Conservation (phyloP, 2,329 filamentous ascomycete species). For the Colletotrichum phormii region DNA sequence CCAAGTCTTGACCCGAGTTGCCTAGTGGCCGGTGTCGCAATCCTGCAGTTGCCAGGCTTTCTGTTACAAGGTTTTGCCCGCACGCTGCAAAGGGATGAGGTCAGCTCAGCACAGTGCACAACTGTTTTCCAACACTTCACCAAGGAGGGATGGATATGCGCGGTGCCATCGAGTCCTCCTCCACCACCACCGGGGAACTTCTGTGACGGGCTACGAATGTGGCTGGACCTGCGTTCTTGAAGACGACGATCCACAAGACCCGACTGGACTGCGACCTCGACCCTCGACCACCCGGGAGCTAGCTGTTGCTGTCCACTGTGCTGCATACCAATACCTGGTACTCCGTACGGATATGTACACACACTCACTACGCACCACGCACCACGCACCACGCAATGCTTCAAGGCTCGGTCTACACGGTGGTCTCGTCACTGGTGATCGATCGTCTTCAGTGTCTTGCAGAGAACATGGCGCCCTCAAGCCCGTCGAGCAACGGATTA, state of each 20-base stretch:
- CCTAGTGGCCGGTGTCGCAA: slow-evolving; percentile 31
- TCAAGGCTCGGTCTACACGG: not conserved
- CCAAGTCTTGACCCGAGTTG: not conserved
- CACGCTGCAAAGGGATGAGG: not conserved
- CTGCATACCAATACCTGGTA: not conserved
- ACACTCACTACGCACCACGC: not conserved
- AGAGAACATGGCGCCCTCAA: not conserved
- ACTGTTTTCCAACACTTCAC: too few relatives aligned
- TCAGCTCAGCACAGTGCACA: not conserved
- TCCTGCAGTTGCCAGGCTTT: not conserved
- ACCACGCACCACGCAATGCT: not conserved
- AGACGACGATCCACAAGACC: slow-evolving; percentile 4
- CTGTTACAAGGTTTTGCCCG: not conserved
- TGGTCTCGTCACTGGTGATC: not conserved
- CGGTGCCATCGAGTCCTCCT: not conserved
- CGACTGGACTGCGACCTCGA: not conserved
- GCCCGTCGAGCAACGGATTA: slow-evolving; percentile 16
- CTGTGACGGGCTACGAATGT: not conserved
- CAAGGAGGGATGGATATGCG: too few relatives aligned
- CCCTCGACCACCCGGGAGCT: not conserved
- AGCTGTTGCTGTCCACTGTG: not conserved
- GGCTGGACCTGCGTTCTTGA: not conserved
- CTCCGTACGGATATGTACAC: not conserved
- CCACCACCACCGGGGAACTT: not conserved
- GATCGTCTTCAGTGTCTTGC: not conserved